These are phyloP conservation scores for Calonectria naviculata DNA, from an alignment of 2,329 filamentous ascomycete species.

Conservation along the genomic window DNA sequence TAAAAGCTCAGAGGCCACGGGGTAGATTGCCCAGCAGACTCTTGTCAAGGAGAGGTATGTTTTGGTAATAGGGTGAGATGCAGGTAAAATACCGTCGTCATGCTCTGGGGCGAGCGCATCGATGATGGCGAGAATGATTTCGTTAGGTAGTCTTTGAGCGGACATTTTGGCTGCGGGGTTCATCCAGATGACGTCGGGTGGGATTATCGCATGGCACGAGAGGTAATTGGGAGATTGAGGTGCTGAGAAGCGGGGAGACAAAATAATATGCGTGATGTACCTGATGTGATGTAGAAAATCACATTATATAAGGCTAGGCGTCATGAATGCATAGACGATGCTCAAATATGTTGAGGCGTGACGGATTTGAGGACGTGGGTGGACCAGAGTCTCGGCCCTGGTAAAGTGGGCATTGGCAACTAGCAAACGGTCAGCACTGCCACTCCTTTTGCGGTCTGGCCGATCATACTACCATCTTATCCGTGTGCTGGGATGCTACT, in stretches of 20 bases:
- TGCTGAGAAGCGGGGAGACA: no score
- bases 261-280: neutral
- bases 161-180: constrained; percentile 1
- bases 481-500: neutral
- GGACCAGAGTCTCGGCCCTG: neutral
- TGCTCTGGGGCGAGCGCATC: constrained; percentile 2
- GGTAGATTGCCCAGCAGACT: constrained; percentile 14
- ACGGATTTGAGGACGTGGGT: neutral
- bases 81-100: constrained; percentile 5
- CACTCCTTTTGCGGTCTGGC: no score
- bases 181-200: neutral
- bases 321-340: neutral
- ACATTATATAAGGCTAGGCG: neutral
- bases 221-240: neutral
- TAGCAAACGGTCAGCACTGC: neutral
- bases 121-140: constrained; percentile 26
- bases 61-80: constrained; percentile 16
- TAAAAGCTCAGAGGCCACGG: constrained; percentile 10
- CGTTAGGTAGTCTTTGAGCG: neutral
- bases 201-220: neutral
- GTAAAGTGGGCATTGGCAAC: neutral
- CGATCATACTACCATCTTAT: no score
- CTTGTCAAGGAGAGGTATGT: constrained; percentile 18
- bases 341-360: neutral
- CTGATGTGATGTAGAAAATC: neutral